Conservation (phyloP, 176 grass and related monocot genomes). For the Eleusine coracana region DNA sequence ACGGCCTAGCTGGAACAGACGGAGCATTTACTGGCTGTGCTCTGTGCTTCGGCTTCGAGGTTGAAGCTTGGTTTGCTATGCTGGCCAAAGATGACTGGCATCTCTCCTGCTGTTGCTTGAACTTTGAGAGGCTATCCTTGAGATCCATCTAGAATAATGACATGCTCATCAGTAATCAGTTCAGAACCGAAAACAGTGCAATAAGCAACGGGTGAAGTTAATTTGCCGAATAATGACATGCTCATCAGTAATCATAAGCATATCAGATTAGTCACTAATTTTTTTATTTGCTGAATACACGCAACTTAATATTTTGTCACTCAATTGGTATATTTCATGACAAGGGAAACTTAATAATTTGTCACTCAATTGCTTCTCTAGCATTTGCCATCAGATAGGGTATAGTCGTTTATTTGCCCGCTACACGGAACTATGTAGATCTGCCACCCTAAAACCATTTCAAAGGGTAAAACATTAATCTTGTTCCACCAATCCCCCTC, state of each 20-base stretch:
- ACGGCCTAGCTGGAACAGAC: constrained; percentile 49
- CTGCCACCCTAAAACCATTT: not conserved
- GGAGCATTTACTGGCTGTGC: constrained; percentile 47
- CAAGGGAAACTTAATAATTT: not conserved
- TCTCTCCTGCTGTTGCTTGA: constrained; percentile 88
- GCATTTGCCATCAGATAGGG: not conserved
- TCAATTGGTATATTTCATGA: not conserved
- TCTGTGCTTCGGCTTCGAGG: constrained; percentile 59
- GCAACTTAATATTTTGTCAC: no score
- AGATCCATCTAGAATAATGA: constrained; percentile 62
- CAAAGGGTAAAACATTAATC: not conserved
- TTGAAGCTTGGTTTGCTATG: constrained; percentile 51
- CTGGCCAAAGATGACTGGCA: constrained; percentile 74
- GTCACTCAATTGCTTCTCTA: not conserved
- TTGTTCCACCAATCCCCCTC: not conserved
- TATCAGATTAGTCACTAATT: no score
- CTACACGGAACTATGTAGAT: not conserved
- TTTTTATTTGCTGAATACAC: no score
- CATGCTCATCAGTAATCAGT: not conserved
- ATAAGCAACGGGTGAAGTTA: not conserved
- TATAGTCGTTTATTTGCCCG: not conserved
- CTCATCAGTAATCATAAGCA: no score
- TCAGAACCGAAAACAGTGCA: not conserved
- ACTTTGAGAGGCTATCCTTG: constrained; percentile 82
- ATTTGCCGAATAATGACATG: no score